Conservation (phyloP, 306 rosid genomes). For the Cicer chorassanicum region DNA sequence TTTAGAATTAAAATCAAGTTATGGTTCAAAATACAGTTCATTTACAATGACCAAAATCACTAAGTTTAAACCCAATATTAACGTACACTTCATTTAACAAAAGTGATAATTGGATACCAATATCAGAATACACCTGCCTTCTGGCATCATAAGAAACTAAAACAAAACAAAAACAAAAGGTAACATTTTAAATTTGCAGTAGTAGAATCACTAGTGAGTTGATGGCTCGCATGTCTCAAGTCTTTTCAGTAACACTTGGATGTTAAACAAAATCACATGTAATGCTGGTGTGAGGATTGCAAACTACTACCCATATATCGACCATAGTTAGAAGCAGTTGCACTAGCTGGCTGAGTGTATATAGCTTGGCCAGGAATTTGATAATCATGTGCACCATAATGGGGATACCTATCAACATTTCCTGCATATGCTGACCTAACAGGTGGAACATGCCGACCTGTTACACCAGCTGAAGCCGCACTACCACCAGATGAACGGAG, state of each 20-base stretch:
- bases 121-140: conserved; percentile 25
- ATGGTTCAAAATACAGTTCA: too few species aligned
- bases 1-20: too few species aligned
- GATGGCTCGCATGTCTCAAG: conserved; percentile 27
- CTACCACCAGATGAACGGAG: conserved; percentile 54
- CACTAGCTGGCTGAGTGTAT: conserved; percentile 53
- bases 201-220: conserved; percentile 28
- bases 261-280: conserved; percentile 49
- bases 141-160: conserved; percentile 26
- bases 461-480: conserved; percentile 40
- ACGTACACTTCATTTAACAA: neutral
- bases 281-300: conserved; percentile 65
- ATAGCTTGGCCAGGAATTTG: conserved; percentile 65
- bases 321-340: conserved; percentile 56
- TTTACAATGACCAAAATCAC: too few species aligned
- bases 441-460: conserved; percentile 60
- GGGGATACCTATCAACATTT: conserved; percentile 57
- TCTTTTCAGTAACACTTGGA: conserved; percentile 31
- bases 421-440: conserved; percentile 58
- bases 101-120: neutral
- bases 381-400: conserved; percentile 51
- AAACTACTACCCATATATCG: conserved; percentile 59
- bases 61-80: neutral
- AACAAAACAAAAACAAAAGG: conserved; percentile 34
- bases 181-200: neutral